Conservation (phyloP, 345 rosid species). For the Abelmoschus esculentus region DNA sequence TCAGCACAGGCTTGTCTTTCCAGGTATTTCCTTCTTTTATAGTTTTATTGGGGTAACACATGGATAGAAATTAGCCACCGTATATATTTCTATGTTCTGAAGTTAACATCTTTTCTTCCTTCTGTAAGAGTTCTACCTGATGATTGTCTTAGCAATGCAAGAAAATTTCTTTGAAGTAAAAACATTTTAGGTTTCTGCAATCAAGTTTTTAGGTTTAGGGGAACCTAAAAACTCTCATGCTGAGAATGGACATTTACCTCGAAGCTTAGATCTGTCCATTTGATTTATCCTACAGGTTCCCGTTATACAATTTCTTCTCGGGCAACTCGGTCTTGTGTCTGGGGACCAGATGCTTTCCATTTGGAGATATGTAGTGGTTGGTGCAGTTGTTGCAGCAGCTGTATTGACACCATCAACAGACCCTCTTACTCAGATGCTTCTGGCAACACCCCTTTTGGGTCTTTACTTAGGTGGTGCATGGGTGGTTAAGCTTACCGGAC, state of each 20-base stretch:
- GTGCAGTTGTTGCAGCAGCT: constrained; percentile 90
- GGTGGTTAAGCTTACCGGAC: constrained; percentile 76
- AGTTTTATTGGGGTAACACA: background rate
- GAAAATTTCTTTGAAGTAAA: background rate
- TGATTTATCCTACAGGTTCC: constrained; percentile 56
- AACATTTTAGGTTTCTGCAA: background rate
- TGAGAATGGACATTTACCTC: background rate
- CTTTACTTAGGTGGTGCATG: constrained; percentile 95
- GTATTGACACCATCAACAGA: constrained; percentile 93
- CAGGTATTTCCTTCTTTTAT: constrained; percentile 45
- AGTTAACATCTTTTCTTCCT: background rate
- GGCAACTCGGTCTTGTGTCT: constrained; percentile 79
- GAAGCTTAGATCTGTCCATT: background rate
- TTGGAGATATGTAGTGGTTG: constrained; percentile 95
- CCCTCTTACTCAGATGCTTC: constrained; percentile 91
- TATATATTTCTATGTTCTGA: background rate
- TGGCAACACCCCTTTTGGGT: constrained; percentile 85
- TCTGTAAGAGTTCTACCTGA: background rate
- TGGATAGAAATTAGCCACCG: background rate
- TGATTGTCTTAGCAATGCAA: background rate
- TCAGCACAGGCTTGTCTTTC: constrained; percentile 57
- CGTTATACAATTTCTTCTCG: constrained; percentile 84
- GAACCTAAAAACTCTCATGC: background rate
- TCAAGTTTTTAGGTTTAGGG: background rate
- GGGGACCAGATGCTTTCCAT: constrained; percentile 94